These are phyloP conservation scores for Fusarium paranaense DNA, from an alignment of 2,329 filamentous ascomycete genomes.

Conservation along the genomic window DNA sequence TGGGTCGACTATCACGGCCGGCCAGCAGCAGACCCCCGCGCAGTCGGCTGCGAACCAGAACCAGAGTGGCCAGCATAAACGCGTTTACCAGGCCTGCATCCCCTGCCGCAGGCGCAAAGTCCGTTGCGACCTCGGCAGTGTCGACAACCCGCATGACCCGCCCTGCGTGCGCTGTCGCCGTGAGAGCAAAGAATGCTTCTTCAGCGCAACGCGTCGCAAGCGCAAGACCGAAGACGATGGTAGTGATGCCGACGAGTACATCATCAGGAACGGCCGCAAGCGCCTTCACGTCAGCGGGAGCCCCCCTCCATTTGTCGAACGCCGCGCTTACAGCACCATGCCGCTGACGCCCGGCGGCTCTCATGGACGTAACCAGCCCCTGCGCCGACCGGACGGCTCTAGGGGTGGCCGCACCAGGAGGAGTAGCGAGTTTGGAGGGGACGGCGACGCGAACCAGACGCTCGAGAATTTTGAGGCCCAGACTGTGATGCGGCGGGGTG, in stretches of 20 bases:
- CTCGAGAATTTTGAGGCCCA: slow-evolving; percentile 74
- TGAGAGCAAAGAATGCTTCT: slow-evolving; percentile 97
- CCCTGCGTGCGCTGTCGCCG: slow-evolving; percentile 94
- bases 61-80: slow-evolving; percentile 62
- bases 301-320: slow-evolving; percentile 58
- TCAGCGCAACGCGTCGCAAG: slow-evolving; percentile 94
- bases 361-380: slow-evolving; percentile 72
- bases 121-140: slow-evolving; percentile 74
- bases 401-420: slow-evolving; percentile 43
- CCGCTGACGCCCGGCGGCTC: slow-evolving; percentile 75
- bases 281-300: slow-evolving; percentile 64
- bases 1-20: slow-evolving; percentile 37
- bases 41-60: slow-evolving; percentile 28
- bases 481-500: slow-evolving; percentile 74
- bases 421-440: slow-evolving; percentile 52
- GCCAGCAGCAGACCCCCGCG: slow-evolving; percentile 32
- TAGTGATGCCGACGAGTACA: slow-evolving; percentile 72
- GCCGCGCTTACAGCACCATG: slow-evolving; percentile 61
- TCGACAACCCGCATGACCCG: slow-evolving; percentile 93
- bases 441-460: slow-evolving; percentile 69
- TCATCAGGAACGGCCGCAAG: slow-evolving; percentile 79
- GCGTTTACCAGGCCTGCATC: slow-evolving; percentile 73
- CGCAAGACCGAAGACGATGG: slow-evolving; percentile 76
- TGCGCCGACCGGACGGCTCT: slow-evolving; percentile 69
- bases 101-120: slow-evolving; percentile 72